Base-by-base conservation (phyloP, 768 basidiomycete genomes). In the Boletus vinaceobasis region DNA sequence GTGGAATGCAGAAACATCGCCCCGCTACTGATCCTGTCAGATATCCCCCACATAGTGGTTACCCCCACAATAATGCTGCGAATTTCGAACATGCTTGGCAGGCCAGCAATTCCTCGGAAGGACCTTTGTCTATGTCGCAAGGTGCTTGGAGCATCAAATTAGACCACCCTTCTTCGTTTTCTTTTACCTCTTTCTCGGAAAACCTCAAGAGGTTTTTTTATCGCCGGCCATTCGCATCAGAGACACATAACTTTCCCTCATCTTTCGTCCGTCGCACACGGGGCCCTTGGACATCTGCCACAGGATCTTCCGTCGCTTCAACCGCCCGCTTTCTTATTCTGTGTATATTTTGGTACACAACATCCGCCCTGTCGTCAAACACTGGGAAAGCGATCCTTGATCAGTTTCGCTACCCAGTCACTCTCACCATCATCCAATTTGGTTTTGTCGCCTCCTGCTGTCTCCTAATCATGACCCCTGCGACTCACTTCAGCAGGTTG, bases 381-480 rank as follows among this genome's bases (percentile, higher is more conserved):
- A 98, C 96, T 1, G 97, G 95, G 53, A 99, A 99, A 70, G 82
- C 88, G 43, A 95, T 99, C 73, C 79, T 99, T 62, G 94, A 79
- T 61, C 87, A 88, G 63, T 99, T 98, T 73, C 83, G 86, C 50
- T 98, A 90, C 73, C 97, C 97, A 5, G 83, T 99, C 66, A 98
- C 97, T 58, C 84, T 99, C 67, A 99, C 97, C 37, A 92, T 99
- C 67, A 81, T 99, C 65, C 97, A 99, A 69, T 99, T 99, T 67
- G 94, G 87, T 60, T 97, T 98, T 70, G 88, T 98, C 46, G 89
- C 93, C 8, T 76, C 75, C 10, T 98, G 89, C 73, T 97, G 92
- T 66, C 76, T 91, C 48, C 73, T 96, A 48, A 83, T 87, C 75
- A 93, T 93, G 85, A 84, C 82, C 13, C 91, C 91, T 31, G 62